Evolutionary conservation across 495 filamentous ascomycete species (phyloP), one percentile per base, ranked within the genome.

Genomic region (Tetracladium setigerum): DNA sequence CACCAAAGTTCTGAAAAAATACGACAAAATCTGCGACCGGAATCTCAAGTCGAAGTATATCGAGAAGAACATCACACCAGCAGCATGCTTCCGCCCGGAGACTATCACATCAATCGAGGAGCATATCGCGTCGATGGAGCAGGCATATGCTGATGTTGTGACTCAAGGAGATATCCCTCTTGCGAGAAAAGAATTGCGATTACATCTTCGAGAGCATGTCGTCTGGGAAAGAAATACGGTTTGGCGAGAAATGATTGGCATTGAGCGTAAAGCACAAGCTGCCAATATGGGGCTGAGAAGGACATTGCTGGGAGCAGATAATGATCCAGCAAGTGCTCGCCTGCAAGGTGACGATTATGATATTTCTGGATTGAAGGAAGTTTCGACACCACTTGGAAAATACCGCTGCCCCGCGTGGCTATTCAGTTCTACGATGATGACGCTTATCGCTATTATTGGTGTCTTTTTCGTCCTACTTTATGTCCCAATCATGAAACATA

Each of bases 181-280:
- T 11, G 92, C 92, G 1, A 84, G 74, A 42, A 82, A 85, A 43
- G 92, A 97, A 57, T 74, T 99, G 35, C 77, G 92, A 37, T 80
- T 95, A 16, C 89, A 99, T 62, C 72, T 99, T 24, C 73, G 92
- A 55, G 92, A 99, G 64, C 92, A 99, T 68, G 91, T 99, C 14
- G 89, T 97, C 30, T 99, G 94, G 94, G 92, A 99, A 59, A 77
- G 92, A 38, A 99, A 99, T 56, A 99, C 92, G 0, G 92, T 99
- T 4, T 99, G 92, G 92, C 72, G 94, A 63, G 92, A 99, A 53
- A 91, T 99, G 79, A 99, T 99, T 59, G 92, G 91, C 45, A 87
- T 99, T 51, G 92, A 99, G 69, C 75, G 92, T 17, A 92, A 95
- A 69, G 88, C 89, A 5, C 89, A 99, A 65, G 92, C 90, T 17